Evolutionary conservation across 768 basidiomycete species (phyloP).

Genomic region (Agrocybe praecox): DNA sequence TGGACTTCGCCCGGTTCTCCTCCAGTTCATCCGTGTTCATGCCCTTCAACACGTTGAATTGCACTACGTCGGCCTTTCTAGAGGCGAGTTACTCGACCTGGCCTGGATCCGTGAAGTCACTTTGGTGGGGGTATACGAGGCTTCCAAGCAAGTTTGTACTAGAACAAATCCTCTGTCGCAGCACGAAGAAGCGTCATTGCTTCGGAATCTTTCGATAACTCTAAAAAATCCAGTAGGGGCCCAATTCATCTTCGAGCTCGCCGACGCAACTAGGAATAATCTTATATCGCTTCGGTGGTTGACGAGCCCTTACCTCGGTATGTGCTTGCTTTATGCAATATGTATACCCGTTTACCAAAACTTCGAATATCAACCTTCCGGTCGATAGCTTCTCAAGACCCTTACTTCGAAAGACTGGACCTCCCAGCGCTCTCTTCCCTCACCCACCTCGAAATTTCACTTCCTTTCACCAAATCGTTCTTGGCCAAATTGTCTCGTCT

Average conservation of each 20-base stretch:
- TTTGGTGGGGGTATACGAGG: constrained; percentile 5
- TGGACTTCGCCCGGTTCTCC: constrained; percentile 2
- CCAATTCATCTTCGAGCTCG: constrained; percentile 3
- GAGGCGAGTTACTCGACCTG: constrained; percentile 3
- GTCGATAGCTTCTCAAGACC: not conserved
- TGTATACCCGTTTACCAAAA: no score
- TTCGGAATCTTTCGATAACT: constrained; percentile 10
- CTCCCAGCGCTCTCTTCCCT: not conserved
- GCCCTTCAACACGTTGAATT: constrained; percentile 9
- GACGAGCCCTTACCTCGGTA: constrained; percentile 13
- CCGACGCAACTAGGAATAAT: constrained; percentile 2
- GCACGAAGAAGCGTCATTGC: not conserved
- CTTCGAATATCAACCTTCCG: not conserved
- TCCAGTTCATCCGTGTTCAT: not conserved
- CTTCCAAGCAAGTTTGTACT: not conserved
- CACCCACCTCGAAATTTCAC: constrained; percentile 1
- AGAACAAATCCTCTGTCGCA: not conserved
- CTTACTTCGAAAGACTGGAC: not conserved
- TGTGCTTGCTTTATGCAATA: not conserved
- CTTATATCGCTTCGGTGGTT: constrained; percentile 14
- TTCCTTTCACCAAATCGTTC: not conserved
- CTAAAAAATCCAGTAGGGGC: constrained; percentile 1
- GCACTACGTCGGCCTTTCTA: constrained; percentile 3
- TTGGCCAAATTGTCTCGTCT: not conserved
- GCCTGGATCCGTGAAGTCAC: constrained; percentile 9